These are phyloP conservation scores for Rachicladosporium sp. DNA, from an alignment of 2,329 filamentous ascomycete species.

Conservation along the genomic window DNA sequence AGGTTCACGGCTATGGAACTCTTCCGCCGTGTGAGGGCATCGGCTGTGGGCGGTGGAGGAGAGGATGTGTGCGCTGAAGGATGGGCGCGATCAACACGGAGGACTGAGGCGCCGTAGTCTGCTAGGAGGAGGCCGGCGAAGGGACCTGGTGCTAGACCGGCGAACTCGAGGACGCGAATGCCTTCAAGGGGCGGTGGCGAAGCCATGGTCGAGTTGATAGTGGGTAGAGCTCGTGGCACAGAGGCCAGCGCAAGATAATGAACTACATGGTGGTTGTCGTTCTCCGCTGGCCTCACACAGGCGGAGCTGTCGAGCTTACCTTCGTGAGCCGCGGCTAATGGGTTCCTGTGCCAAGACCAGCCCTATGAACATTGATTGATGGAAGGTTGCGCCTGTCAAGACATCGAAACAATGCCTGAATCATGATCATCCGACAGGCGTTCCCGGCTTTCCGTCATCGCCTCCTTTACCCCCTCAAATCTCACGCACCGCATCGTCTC, in stretches of 20 bases:
- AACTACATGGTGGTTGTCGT: constrained; percentile 2
- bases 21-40: constrained; percentile 72
- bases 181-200: constrained; percentile 40
- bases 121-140: constrained; percentile 82
- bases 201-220: constrained; percentile 8
- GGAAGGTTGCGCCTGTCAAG: too few relatives aligned
- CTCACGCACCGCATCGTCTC: too few relatives aligned
- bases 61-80: constrained; percentile 25
- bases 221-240: neutral
- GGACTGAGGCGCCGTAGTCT: constrained; percentile 76
- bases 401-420: too few relatives aligned
- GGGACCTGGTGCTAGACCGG: constrained; percentile 56
- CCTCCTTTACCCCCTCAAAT: too few relatives aligned
- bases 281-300: too few relatives aligned
- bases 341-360: too few relatives aligned
- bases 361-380: too few relatives aligned
- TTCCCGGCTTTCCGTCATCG: too few relatives aligned
- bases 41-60: constrained; percentile 39
- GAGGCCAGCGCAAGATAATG: neutral
- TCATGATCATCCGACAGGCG: too few relatives aligned
- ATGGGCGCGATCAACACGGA: constrained; percentile 64
- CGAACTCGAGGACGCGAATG: constrained; percentile 53
- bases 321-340: too few relatives aligned
- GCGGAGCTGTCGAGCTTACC: too few relatives aligned
- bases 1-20: constrained; percentile 68